Evolutionary conservation across 2,329 filamentous ascomycete species (phyloP).

Genomic region (Zymoseptoria passerinii): DNA sequence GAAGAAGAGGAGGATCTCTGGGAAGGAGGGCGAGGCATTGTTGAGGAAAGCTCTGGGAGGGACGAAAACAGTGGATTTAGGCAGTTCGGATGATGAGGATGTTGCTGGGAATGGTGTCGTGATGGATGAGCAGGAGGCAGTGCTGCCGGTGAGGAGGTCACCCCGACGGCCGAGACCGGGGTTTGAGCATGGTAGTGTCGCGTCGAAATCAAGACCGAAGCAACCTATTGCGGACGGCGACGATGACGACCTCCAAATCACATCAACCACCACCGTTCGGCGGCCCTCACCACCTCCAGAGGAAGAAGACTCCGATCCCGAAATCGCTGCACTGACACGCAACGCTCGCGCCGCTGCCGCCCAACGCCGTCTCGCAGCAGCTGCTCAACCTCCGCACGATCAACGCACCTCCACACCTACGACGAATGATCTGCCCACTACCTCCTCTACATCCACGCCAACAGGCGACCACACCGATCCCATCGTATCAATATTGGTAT

Average conservation of each 20-base stretch:
- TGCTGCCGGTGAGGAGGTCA: conserved; percentile 7
- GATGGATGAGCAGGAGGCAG: conserved; percentile 2
- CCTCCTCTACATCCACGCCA: neutral
- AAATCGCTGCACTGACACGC: conserved; percentile 35
- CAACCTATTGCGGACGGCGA: conserved; percentile 7
- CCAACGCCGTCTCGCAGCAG: conserved; percentile 5
- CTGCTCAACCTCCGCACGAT: neutral
- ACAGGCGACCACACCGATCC: conserved; percentile 18
- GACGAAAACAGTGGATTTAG: conserved; percentile 1
- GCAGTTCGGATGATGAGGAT: conserved; percentile 10
- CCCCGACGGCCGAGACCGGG: conserved; percentile 8
- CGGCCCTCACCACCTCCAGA: neutral
- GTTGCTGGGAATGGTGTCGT: neutral
- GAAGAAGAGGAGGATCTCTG: conserved; percentile 25
- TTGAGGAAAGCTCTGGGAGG: conserved; percentile 14
- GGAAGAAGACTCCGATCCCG: conserved; percentile 33
- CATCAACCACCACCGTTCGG: neutral
- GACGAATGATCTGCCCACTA: neutral
- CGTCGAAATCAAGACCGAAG: conserved; percentile 3
- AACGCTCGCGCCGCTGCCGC: conserved; percentile 32
- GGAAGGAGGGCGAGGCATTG: conserved; percentile 19
- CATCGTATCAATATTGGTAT: conserved; percentile 57
- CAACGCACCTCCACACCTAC: neutral
- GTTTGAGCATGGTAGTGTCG: neutral
- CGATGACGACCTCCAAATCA: conserved; percentile 15